phyloP scores from a whole-genome alignment of 2,329 filamentous ascomycete genomes.

The Diaporthe citri region DNA sequence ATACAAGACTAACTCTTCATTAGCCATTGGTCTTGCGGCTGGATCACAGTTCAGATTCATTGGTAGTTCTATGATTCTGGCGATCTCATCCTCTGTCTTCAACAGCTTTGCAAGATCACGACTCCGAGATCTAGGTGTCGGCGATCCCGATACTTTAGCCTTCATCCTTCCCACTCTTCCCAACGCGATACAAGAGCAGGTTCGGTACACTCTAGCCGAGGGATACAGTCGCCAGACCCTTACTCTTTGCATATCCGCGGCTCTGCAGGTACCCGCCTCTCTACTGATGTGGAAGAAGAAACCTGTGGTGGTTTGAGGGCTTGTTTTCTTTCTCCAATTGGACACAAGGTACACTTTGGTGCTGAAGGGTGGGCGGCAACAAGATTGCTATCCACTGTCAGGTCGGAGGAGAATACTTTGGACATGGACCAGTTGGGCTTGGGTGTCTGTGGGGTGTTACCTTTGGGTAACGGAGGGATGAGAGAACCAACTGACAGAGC shows the following conservation, averaged over 20 bases:
- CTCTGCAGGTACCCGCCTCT: neutral
- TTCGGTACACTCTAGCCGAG: neutral
- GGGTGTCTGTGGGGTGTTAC: neutral
- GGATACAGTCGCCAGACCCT: neutral
- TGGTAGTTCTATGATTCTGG: neutral
- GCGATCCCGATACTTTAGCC: neutral
- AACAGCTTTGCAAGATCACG: neutral
- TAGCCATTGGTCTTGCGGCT: neutral
- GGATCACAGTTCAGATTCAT: neutral
- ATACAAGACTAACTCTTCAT: neutral
- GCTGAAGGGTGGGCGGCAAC: neutral
- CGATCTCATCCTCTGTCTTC: neutral
- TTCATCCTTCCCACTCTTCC: neutral
- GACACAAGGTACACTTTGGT: neutral
- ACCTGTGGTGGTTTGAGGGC: neutral
- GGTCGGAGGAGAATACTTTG: neutral
- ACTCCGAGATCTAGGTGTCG: neutral
- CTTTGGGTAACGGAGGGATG: no score
- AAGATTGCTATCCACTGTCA: neutral
- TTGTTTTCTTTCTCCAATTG: neutral
- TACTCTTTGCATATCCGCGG: neutral
- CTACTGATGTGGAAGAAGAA: slow-evolving; percentile 1
- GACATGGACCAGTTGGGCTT: neutral
- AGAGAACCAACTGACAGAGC: no score
- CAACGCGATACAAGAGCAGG: neutral